A percentile compares a stretch with the other conserved stretches of the same genome.
Conservation (phyloP, 2,329 filamentous ascomycete genomes). For the Alternaria metachromatica region DNA sequence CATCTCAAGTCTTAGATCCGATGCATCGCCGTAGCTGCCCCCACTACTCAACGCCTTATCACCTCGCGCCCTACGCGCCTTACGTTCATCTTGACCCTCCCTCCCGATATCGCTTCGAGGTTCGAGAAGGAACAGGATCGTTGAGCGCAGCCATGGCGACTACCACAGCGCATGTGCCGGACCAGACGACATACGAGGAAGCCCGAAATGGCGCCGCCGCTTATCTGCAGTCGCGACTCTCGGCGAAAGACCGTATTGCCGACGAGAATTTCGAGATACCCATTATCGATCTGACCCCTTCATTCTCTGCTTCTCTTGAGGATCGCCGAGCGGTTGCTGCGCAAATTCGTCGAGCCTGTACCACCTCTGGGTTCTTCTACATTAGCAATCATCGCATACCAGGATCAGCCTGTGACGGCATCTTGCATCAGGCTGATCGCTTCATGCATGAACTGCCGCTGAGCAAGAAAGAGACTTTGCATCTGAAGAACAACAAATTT, state of each 20-base stretch:
- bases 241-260: slow-evolving; percentile 9
- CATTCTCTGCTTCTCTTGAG: slow-evolving; percentile 42
- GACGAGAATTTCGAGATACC: slow-evolving; percentile 45
- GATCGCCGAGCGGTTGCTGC: slow-evolving; percentile 47
- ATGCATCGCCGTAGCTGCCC: slow-evolving; percentile 12
- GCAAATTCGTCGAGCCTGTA: slow-evolving; percentile 50
- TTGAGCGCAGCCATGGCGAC: neutral
- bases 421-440: slow-evolving; percentile 48
- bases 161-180: slow-evolving; percentile 35
- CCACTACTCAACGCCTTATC: slow-evolving; percentile 4
- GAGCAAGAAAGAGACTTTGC: slow-evolving; percentile 48
- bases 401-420: slow-evolving; percentile 28
- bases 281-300: slow-evolving; percentile 46
- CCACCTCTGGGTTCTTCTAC: slow-evolving; percentile 52
- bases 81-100: neutral
- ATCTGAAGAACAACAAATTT: slow-evolving; percentile 49
- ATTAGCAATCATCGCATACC: slow-evolving; percentile 49
- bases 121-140: neutral
- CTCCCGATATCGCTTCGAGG: neutral
- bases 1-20: slow-evolving; percentile 23
- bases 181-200: slow-evolving; percentile 34
- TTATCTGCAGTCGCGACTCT: slow-evolving; percentile 47
- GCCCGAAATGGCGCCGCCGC: slow-evolving; percentile 43
- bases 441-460: slow-evolving; percentile 44
- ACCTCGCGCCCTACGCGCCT: neutral